Evolutionary conservation across 2,329 filamentous ascomycete genomes (phyloP), one percentile per base, ranked within the genome.

Genomic region (Alternaria conjuncta): DNA sequence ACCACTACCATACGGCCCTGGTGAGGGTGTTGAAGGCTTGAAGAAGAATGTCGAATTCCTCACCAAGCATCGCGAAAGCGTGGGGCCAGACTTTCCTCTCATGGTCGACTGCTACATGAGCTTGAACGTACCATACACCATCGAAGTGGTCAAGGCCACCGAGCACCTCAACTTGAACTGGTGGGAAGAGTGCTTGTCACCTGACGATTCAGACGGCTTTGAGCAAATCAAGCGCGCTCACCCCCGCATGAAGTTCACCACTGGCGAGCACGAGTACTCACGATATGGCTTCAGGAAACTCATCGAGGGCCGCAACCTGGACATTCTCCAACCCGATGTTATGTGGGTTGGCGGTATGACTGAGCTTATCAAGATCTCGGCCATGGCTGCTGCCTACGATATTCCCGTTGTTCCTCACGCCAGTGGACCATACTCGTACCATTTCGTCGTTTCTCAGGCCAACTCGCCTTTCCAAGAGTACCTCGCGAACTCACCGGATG

Each of bases 91-190:
- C 79, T 97, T 96, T 79, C 94, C 94, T 49, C 86, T 97, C 70
- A 94, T 96, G 85, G 94, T 97, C 6, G 94, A 97, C 83, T 97
- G 94, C 85, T 97, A 97, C 83, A 97, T 97, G 94, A 94, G 92
- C 71, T 84, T 97, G 75, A 97, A 94, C 74, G 94, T 97, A 25
- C 84, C 92, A 1, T 97, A 97, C 83, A 97, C 93, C 5, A 97
- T 97, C 71, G 91, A 97, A 81, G 86, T 97, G 23, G 94, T 92
- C 64, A 92, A 94, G 82, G 91, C 90, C 55, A 93, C 91, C 77
- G 88, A 92, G 72, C 89, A 94, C 71, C 87, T 97, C 70, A 87
- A 95, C 80, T 94, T 97, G 79, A 94, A 97, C 84, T 97, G 94
- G 94, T 97, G 93, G 93, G 94, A 97, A 83, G 94, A 97, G 84